phyloP scores from a whole-genome alignment of 495 filamentous ascomycete genomes.

The Trichocladium antarcticum region DNA sequence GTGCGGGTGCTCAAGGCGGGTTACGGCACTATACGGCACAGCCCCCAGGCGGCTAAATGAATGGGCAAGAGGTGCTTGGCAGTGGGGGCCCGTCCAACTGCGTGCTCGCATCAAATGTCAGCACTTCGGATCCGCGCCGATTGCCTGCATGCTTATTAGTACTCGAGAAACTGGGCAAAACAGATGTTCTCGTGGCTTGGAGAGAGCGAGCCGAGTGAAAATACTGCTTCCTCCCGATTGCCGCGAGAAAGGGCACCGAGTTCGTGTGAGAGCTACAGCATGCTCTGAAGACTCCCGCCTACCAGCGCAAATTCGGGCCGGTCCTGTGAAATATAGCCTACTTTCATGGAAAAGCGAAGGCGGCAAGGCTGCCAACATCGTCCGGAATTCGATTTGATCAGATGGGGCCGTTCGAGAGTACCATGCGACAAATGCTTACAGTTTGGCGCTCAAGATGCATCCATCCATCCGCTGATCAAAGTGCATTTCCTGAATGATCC shows the following conservation, averaged over 20 bases:
- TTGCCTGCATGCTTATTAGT: not conserved
- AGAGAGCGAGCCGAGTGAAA: not conserved
- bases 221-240: not conserved
- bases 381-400: too few species aligned
- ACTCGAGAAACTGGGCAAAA: not conserved
- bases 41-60: not conserved
- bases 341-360: too few species aligned
- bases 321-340: too few species aligned
- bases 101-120: not conserved
- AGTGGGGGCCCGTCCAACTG: conserved; percentile 1
- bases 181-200: not conserved
- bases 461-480: too few species aligned
- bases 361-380: too few species aligned
- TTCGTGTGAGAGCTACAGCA: too few species aligned
- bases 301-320: too few species aligned
- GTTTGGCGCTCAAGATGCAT: too few species aligned
- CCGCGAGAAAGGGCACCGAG: not conserved
- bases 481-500: too few species aligned
- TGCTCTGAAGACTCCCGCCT: too few species aligned
- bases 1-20: not conserved
- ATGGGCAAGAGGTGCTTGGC: not conserved
- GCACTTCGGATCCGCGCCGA: not conserved
- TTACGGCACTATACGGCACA: conserved; percentile 4
- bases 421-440: too few species aligned
- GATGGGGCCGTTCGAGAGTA: too few species aligned